Percentiles rank a stretch among this genome's conserved stretches.
These are phyloP conservation scores for Hypholoma sublateritium DNA, from an alignment of 768 basidiomycete genomes.

Conservation along the genomic window DNA sequence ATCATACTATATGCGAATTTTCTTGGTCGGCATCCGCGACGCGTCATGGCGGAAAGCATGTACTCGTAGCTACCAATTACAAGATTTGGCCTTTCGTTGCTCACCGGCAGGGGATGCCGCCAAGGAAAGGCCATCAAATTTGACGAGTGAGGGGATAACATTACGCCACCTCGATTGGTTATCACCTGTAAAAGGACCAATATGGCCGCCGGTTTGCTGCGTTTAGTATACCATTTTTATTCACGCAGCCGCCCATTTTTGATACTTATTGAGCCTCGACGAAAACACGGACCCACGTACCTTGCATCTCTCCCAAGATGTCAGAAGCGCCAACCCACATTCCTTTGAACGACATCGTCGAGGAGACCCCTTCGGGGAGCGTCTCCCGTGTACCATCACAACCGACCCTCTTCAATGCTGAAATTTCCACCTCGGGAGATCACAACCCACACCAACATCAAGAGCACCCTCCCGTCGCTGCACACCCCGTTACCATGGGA, in stretches of 20 bases:
- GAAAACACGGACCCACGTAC: constrained; percentile 12
- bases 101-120: not conserved
- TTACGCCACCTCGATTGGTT: constrained; percentile 6
- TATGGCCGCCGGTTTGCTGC: not conserved
- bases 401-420: constrained; percentile 11
- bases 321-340: constrained; percentile 11
- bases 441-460: constrained; percentile 1
- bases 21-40: too few species aligned
- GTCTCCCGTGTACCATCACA: constrained; percentile 17
- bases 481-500: constrained; percentile 27
- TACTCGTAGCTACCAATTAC: too few species aligned
- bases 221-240: constrained; percentile 21
- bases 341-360: constrained; percentile 13
- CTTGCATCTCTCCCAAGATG: constrained; percentile 10
- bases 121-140: constrained; percentile 2
- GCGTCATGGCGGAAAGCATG: too few species aligned
- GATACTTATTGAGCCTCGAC: not conserved
- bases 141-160: not conserved
- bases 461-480: constrained; percentile 10
- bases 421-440: not conserved
- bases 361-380: constrained; percentile 18
- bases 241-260: constrained; percentile 21
- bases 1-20: too few species aligned
- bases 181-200: not conserved
- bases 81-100: too few species aligned